Conservation (phyloP, 768 basidiomycete species). For the Leccinum longicurvipes region DNA sequence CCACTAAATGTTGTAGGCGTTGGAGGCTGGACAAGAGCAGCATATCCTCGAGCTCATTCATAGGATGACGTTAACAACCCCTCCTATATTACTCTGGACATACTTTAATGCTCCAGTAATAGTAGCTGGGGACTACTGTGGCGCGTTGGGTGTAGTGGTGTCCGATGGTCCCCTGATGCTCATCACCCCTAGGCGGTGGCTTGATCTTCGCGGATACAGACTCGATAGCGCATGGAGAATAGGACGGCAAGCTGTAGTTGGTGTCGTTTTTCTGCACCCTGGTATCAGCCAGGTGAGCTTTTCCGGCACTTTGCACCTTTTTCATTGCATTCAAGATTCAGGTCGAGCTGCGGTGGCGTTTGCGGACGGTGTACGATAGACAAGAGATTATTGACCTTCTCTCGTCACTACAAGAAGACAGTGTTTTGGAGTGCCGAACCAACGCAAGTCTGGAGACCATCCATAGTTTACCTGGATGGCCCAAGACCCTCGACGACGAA, state of each 20-base stretch:
- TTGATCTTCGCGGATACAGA: constrained; percentile 63
- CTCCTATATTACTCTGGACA: constrained; percentile 63
- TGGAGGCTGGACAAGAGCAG: constrained; percentile 15
- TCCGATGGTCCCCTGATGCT: constrained; percentile 43
- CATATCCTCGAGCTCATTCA: constrained; percentile 34
- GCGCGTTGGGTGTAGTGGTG: constrained; percentile 54
- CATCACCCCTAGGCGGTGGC: constrained; percentile 71
- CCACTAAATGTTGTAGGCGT: constrained; percentile 10
- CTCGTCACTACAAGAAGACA: constrained; percentile 49
- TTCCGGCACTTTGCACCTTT: neutral
- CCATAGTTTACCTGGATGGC: constrained; percentile 23
- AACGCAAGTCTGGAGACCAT: constrained; percentile 1
- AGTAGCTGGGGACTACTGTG: constrained; percentile 51
- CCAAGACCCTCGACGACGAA: constrained; percentile 43
- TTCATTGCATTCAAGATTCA: constrained; percentile 26
- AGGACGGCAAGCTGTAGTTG: constrained; percentile 65
- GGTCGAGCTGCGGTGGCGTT: constrained; percentile 69
- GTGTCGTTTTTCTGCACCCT: constrained; percentile 64
- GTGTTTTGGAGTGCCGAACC: constrained; percentile 37
- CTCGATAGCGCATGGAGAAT: constrained; percentile 67
- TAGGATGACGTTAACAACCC: constrained; percentile 41
- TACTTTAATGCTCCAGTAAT: constrained; percentile 59
- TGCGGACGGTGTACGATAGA: constrained; percentile 70
- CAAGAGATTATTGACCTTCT: constrained; percentile 70
- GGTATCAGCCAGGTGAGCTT: constrained; percentile 66